Conservation (phyloP, 148 eudicot genomes). For the Vaccinium macrocarpon region DNA sequence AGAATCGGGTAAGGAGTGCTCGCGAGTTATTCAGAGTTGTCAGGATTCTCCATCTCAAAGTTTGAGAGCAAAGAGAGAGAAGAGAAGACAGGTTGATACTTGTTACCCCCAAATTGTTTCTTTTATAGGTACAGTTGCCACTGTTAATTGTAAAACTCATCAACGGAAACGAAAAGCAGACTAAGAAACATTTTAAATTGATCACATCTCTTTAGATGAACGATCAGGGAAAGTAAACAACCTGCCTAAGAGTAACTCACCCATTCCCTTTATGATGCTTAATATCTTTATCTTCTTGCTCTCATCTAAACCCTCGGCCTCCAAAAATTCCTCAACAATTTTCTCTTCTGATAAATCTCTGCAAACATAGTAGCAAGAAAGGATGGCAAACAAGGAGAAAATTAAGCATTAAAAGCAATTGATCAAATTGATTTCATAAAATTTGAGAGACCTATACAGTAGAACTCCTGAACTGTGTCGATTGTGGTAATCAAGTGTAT, state of each 20-base stretch:
- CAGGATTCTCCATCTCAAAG: neutral
- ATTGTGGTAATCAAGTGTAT: neutral
- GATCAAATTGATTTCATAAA: neutral
- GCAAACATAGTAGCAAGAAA: slow-evolving; percentile 20
- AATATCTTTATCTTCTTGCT: slow-evolving; percentile 53
- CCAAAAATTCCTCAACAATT: slow-evolving; percentile 76
- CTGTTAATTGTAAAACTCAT: neutral
- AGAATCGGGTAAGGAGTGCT: no score
- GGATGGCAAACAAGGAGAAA: neutral
- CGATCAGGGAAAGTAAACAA: neutral
- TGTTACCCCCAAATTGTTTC: neutral
- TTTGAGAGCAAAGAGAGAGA: neutral
- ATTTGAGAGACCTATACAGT: neutral
- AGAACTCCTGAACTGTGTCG: neutral
- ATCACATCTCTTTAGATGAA: neutral
- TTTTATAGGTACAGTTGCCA: neutral
- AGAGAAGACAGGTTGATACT: neutral
- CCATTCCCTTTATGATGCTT: slow-evolving; percentile 74
- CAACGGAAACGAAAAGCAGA: neutral
- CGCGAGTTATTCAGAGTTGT: neutral
- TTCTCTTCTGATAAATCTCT: slow-evolving; percentile 78
- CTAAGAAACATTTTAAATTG: neutral
- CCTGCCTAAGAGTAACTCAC: slow-evolving; percentile 35
- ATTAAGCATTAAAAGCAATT: neutral
- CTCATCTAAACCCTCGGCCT: slow-evolving; percentile 65